These are phyloP conservation scores for Aristolochia californica DNA, from an alignment of 164 flowering plant genomes.

Conservation along the genomic window DNA sequence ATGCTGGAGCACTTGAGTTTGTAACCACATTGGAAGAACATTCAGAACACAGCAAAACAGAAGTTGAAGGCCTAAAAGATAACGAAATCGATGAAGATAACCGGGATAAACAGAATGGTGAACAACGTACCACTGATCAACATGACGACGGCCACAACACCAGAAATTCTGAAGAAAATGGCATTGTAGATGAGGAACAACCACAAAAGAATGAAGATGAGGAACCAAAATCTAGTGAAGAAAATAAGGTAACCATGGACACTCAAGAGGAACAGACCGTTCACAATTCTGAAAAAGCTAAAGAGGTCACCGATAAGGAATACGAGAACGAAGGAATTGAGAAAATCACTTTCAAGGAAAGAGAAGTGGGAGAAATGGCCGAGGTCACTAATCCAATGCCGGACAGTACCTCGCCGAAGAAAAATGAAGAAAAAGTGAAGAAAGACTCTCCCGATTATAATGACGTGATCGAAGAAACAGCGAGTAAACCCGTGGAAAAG, in stretches of 20 bases:
- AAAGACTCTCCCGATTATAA: slow-evolving; percentile 36
- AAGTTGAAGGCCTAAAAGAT: not conserved
- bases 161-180: not conserved
- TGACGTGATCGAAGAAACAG: slow-evolving; percentile 58
- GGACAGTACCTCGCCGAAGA: slow-evolving; percentile 11
- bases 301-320: slow-evolving; percentile 8
- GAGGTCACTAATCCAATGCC: slow-evolving; percentile 5
- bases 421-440: slow-evolving; percentile 19
- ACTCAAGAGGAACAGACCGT: slow-evolving; percentile 1
- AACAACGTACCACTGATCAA: not conserved
- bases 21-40: not conserved
- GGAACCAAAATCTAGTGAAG: not conserved
- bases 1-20: not conserved
- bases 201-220: not conserved
- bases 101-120: no score
- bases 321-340: slow-evolving; percentile 6
- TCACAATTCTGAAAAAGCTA: slow-evolving; percentile 1
- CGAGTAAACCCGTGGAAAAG: slow-evolving; percentile 39
- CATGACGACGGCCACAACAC: not conserved
- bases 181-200: not conserved
- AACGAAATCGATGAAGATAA: slow-evolving; percentile 1
- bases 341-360: slow-evolving; percentile 8
- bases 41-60: slow-evolving; percentile 2
- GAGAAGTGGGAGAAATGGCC: slow-evolving; percentile 2
- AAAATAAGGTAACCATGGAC: not conserved